phyloP scores from a whole-genome alignment of 1,284 basidiomycete species.

The Pascua guehoae region DNA sequence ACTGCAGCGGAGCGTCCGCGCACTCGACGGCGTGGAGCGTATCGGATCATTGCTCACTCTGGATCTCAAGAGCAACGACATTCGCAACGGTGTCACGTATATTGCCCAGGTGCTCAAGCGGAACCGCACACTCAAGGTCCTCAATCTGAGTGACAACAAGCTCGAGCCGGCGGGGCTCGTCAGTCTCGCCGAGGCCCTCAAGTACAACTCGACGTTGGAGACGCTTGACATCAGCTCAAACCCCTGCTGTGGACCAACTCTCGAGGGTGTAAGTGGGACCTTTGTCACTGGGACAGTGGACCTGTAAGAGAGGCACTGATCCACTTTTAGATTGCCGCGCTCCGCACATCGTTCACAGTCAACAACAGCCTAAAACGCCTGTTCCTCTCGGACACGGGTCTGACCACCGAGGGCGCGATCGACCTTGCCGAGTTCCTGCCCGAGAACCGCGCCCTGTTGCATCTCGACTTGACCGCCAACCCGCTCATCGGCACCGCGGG shows the following conservation, averaged over 20 bases:
- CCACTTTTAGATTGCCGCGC: conserved; percentile 60
- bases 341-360: conserved; percentile 87
- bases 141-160: conserved; percentile 91
- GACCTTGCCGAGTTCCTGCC: conserved; percentile 94
- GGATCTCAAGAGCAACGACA: conserved; percentile 87
- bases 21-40: conserved; percentile 76
- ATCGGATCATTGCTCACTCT: conserved; percentile 81
- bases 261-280: conserved; percentile 63
- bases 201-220: conserved; percentile 91
- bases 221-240: conserved; percentile 91
- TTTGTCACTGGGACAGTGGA: conserved; percentile 58
- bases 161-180: conserved; percentile 79
- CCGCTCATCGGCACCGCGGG: conserved; percentile 74
- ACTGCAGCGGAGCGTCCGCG: conserved; percentile 65
- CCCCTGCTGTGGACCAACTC: conserved; percentile 79
- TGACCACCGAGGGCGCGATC: conserved; percentile 83
- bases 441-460: conserved; percentile 78
- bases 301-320: no score
- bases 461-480: conserved; percentile 82
- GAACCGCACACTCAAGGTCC: conserved; percentile 88
- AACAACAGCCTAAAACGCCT: conserved; percentile 88
- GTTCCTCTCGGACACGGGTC: conserved; percentile 78
- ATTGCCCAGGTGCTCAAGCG: conserved; percentile 92
- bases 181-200: conserved; percentile 84
- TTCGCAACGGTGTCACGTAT: conserved; percentile 81